Evolutionary conservation across 768 basidiomycete genomes (phyloP).

Genomic region (Termitomyces sp.): DNA sequence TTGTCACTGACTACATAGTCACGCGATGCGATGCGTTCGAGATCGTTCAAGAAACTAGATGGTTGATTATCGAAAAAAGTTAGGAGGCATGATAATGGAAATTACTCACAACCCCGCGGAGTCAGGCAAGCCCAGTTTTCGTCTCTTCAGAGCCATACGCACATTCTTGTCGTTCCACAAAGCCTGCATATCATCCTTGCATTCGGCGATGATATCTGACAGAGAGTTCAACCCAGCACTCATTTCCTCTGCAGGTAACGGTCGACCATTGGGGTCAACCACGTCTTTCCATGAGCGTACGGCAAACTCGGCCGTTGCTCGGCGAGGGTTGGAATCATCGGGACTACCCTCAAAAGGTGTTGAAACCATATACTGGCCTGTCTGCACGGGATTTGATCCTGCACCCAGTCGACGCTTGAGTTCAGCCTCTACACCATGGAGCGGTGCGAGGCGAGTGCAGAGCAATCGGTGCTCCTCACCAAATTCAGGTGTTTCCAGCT

Average conservation of each 20-base stretch:
- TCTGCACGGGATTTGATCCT: constrained; percentile 33
- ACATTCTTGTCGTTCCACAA: constrained; percentile 62
- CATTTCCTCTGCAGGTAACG: neutral
- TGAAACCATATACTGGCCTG: constrained; percentile 33
- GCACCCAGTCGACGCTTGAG: constrained; percentile 59
- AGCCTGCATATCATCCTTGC: constrained; percentile 59
- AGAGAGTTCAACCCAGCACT: constrained; percentile 32
- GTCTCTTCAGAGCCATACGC: constrained; percentile 42
- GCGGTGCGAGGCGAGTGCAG: constrained; percentile 59
- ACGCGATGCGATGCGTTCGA: constrained; percentile 58
- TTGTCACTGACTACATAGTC: constrained; percentile 67
- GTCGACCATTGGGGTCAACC: constrained; percentile 25
- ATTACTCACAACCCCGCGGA: constrained; percentile 61
- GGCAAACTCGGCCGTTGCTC: constrained; percentile 40
- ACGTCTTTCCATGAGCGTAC: constrained; percentile 54
- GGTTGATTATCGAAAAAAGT: too few relatives aligned
- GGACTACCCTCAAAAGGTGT: constrained; percentile 43
- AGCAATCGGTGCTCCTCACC: constrained; percentile 50
- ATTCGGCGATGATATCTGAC: constrained; percentile 52
- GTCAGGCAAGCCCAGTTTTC: constrained; percentile 53
- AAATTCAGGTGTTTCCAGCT: constrained; percentile 31
- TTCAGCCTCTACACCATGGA: constrained; percentile 59
- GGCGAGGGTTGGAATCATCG: constrained; percentile 18
- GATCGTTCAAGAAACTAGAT: constrained; percentile 62
- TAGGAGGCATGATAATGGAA: neutral